Conservation (phyloP, 2,329 filamentous ascomycete genomes). For the Talaromyces marneffei region DNA sequence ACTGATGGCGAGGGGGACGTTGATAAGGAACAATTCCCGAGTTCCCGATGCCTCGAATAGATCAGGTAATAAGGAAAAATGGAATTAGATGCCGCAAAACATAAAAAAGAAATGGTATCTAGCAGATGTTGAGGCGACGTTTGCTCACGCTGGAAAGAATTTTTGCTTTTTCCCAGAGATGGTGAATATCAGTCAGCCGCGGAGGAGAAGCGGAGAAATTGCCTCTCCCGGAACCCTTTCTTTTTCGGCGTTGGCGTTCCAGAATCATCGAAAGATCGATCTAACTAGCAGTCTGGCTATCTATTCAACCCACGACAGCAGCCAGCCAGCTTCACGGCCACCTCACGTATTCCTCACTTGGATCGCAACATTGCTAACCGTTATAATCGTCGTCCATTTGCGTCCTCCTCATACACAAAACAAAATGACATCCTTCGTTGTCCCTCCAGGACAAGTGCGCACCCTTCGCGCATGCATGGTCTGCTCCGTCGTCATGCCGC, state of each 20-base stretch:
- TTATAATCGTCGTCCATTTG: no score
- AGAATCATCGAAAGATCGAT: conserved; percentile 11
- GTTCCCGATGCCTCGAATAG: background rate
- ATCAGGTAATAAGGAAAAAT: background rate
- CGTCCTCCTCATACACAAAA: background rate
- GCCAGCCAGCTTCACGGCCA: background rate
- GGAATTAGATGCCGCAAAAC: background rate
- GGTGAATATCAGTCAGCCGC: background rate
- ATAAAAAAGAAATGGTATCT: background rate
- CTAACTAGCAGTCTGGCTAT: no score
- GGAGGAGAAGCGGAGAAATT: background rate
- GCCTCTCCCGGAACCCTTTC: conserved; percentile 1
- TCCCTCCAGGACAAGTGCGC: conserved; percentile 69
- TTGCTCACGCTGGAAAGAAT: background rate
- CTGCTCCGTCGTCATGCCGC: conserved; percentile 87
- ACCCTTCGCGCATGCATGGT: conserved; percentile 97
- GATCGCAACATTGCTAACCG: no score
- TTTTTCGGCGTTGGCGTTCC: conserved; percentile 8
- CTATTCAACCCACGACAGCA: background rate
- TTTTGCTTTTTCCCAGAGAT: background rate
- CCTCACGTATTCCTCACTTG: background rate
- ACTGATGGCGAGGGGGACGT: background rate
- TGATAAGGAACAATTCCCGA: background rate
- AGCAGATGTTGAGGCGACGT: background rate
- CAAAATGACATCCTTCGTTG: conserved; percentile 53